A percentile compares a stretch with the other conserved stretches of the same genome.
Evolutionary conservation across 805 yeast species (phyloP).

Genomic region (Lipomyces anomalus): DNA sequence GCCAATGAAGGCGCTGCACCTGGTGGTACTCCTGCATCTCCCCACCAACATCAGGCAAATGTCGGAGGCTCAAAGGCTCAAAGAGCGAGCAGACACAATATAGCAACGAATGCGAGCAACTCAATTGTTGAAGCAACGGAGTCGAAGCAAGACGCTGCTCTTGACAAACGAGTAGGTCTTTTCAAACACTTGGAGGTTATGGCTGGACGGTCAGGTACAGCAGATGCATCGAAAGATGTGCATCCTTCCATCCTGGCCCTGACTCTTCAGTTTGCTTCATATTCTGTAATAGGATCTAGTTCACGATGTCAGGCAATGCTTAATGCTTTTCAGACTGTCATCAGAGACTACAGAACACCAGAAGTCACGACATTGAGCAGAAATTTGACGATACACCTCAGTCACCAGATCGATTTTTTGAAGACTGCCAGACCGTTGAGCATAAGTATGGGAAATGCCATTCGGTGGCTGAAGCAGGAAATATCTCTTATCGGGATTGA

Average conservation of each 20-base stretch:
- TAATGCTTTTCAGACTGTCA: constrained; percentile 72
- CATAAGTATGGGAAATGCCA: constrained; percentile 95
- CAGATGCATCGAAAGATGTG: constrained; percentile 58
- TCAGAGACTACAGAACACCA: constrained; percentile 77
- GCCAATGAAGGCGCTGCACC: constrained; percentile 13
- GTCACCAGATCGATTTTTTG: constrained; percentile 88
- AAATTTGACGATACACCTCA: constrained; percentile 78
- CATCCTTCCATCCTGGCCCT: constrained; percentile 81
- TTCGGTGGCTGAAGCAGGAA: constrained; percentile 94
- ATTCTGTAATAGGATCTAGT: constrained; percentile 83
- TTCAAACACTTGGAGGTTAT: constrained; percentile 38
- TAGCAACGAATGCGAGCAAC: background rate
- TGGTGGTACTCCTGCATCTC: constrained; percentile 8
- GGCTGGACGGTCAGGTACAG: constrained; percentile 37
- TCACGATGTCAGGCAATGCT: constrained; percentile 81
- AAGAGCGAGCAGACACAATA: background rate
- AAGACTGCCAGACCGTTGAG: constrained; percentile 87
- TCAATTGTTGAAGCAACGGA: no score
- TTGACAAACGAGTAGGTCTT: constrained; percentile 28
- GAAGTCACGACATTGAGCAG: constrained; percentile 77
- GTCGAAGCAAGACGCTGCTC: constrained; percentile 1
- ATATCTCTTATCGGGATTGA: constrained; percentile 78
- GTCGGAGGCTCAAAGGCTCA: constrained; percentile 1
- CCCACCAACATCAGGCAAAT: constrained; percentile 9
- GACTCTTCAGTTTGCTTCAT: constrained; percentile 74